Evolutionary conservation across 1,284 basidiomycete genomes (phyloP), one percentile per base, ranked within the genome.

Genomic region (Ganoderma boninense): DNA sequence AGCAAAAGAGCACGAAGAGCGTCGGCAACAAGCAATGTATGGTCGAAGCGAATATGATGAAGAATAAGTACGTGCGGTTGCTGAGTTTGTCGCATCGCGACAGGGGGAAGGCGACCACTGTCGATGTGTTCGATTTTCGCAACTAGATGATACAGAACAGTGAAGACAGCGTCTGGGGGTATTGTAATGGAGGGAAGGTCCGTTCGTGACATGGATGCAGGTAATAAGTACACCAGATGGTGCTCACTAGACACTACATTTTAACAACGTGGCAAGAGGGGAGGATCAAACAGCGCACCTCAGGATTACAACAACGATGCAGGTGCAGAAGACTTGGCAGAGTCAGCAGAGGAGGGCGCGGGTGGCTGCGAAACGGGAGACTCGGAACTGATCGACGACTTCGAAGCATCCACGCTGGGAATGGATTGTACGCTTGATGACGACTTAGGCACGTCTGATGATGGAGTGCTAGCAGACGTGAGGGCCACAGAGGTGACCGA

Each of bases 51-150:
- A 52, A 42, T 60, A 60, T 10, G 60, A 43, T 44, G 40, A 62
- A 62, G 23, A 62, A 62, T 62, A 62, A 62, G 40, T 26, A 62
- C 40, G 40, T 26, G 40, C 23, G 16, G 20, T n/a, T 60, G 40
- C 40, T 43, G 60, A 42, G 10, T 26, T n/a, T 26, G 7, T 23
- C 60, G 29, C 40, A 6, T 11, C 40, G 40, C 20, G 40, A 42
- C 23, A 62, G 42, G 59, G 59, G 59, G 38, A 60, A 60, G 40
- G 40, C 60, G 16, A 23, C 60, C 60, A 44, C 14, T 62, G 40
- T 6, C 6, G 6, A 26, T 11, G 60, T 18, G 4, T n/a, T 14
- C 5, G 40, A n/a, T 62, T 62, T 43, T 43, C 23, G 60, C 23
- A 18, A 42, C 60, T 62, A 62, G 8, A 40, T 23, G 60, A 62